These are phyloP conservation scores for Fusarium udum DNA, from an alignment of 2,329 filamentous ascomycete genomes.

Conservation along the genomic window DNA sequence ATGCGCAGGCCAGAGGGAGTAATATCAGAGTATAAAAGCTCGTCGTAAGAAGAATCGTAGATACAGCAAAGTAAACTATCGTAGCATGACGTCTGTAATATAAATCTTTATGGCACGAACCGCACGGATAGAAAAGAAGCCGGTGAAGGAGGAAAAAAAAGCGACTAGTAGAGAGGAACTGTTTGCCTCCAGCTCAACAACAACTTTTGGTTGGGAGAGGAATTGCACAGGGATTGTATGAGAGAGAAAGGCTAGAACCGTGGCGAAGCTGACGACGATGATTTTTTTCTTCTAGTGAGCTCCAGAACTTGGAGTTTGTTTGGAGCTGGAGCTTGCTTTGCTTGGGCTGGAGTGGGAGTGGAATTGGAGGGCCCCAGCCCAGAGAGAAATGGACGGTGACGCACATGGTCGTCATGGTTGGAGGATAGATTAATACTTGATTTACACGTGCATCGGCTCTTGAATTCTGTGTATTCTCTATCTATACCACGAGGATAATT, in stretches of 20 bases:
- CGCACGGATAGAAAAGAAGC: constrained; percentile 14
- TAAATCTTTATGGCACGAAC: not conserved
- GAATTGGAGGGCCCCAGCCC: constrained; percentile 27
- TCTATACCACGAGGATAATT: not conserved
- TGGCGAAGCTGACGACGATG: constrained; percentile 43
- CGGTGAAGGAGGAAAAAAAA: constrained; percentile 1
- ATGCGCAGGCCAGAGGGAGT: not conserved
- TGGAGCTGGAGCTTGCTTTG: not conserved
- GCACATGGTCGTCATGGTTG: constrained; percentile 48
- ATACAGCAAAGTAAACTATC: constrained; percentile 7
- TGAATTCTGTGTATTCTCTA: not conserved
- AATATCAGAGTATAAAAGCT: not conserved
- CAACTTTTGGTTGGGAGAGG: constrained; percentile 5
- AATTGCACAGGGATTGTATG: not conserved
- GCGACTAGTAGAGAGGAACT: not conserved
- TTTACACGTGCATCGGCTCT: constrained; percentile 32
- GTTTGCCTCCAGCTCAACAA: constrained; percentile 23
- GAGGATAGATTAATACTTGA: constrained; percentile 21
- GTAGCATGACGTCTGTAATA: constrained; percentile 29
- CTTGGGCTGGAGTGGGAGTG: not conserved
- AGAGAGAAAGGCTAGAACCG: constrained; percentile 14
- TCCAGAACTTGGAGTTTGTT: not conserved
- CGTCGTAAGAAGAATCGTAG: not conserved
- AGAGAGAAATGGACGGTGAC: constrained; percentile 39
- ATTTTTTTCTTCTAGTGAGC: constrained; percentile 15